A percentile compares a stretch with the other conserved stretches of the same genome.
Evolutionary conservation across 352 stramenopile species (phyloP).

Genomic region (Pythium dissimile): DNA sequence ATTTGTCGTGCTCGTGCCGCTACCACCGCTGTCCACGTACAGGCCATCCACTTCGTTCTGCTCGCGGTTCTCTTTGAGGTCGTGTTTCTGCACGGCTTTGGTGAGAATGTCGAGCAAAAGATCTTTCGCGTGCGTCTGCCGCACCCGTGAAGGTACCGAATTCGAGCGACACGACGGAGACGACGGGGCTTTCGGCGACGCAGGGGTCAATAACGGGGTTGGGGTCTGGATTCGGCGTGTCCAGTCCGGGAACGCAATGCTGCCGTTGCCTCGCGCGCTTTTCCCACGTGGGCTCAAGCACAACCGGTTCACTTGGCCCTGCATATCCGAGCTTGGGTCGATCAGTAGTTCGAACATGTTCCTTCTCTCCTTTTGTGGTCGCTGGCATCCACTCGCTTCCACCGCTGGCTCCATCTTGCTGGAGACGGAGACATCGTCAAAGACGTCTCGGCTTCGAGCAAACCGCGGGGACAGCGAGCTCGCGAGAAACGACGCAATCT

Average conservation of each 20-base stretch:
- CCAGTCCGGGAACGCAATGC: background rate
- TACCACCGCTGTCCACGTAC: slow-evolving; percentile 9
- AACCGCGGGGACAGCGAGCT: slow-evolving; percentile 57
- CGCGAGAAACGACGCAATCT: slow-evolving; percentile 59
- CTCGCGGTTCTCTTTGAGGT: slow-evolving; percentile 65
- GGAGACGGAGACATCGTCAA: background rate
- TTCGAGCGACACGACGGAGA: background rate
- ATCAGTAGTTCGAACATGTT: background rate
- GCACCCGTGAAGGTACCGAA: background rate
- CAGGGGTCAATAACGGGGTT: background rate
- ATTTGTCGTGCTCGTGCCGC: background rate
- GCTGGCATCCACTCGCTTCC: too few relatives aligned
- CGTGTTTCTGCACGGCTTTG: slow-evolving; percentile 70
- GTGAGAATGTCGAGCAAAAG: slow-evolving; percentile 58
- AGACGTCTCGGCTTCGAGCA: slow-evolving; percentile 15
- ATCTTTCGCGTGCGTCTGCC: slow-evolving; percentile 52
- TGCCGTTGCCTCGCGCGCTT: background rate
- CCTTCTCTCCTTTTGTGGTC: background rate
- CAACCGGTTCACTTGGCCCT: slow-evolving; percentile 29
- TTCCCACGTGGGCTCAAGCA: slow-evolving; percentile 50
- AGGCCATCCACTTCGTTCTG: slow-evolving; percentile 29
- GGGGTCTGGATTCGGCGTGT: background rate
- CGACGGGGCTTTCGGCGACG: background rate
- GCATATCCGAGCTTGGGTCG: slow-evolving; percentile 4
- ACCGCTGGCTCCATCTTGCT: background rate